Evolutionary conservation across 2,329 filamentous ascomycete species (phyloP).

Genomic region (Colletotrichum sublineola): DNA sequence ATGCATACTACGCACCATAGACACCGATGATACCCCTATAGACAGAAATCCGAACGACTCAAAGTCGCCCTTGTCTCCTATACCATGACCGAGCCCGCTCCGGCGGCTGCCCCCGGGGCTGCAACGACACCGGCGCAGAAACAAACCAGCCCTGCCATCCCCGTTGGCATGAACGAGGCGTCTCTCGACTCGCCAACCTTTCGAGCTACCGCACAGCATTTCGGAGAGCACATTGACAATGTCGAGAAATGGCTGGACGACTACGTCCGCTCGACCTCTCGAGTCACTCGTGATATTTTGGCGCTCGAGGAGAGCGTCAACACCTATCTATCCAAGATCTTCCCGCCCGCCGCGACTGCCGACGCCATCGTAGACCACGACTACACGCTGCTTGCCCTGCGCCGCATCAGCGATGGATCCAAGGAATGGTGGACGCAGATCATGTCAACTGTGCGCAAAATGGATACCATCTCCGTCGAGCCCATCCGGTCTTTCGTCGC

Average conservation of each 20-base stretch:
- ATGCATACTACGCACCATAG: slow-evolving; percentile 27
- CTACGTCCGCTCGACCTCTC: slow-evolving; percentile 67
- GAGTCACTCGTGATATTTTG: slow-evolving; percentile 72
- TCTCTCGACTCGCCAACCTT: slow-evolving; percentile 97
- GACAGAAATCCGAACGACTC: slow-evolving; percentile 13
- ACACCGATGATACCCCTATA: slow-evolving; percentile 24
- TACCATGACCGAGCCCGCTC: slow-evolving; percentile 39
- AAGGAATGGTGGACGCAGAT: slow-evolving; percentile 89
- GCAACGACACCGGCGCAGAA: slow-evolving; percentile 37
- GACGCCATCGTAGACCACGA: slow-evolving; percentile 94
- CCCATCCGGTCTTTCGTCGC: slow-evolving; percentile 84
- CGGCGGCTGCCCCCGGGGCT: slow-evolving; percentile 31
- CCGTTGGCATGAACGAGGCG: slow-evolving; percentile 92
- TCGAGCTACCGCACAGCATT: slow-evolving; percentile 87
- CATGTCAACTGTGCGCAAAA: slow-evolving; percentile 79
- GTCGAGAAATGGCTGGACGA: slow-evolving; percentile 91
- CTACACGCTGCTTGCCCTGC: slow-evolving; percentile 90
- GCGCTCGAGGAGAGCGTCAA: slow-evolving; percentile 85
- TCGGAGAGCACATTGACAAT: slow-evolving; percentile 89
- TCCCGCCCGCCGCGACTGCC: slow-evolving; percentile 79
- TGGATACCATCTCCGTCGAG: slow-evolving; percentile 83
- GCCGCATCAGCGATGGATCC: slow-evolving; percentile 85
- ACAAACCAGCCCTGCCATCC: slow-evolving; percentile 62
- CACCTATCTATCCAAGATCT: slow-evolving; percentile 79
- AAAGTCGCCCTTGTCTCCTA: slow-evolving; percentile 3